Percentiles rank a stretch among this genome's conserved stretches.
phyloP scores from a whole-genome alignment of 83 land plant species.

The Picea mariana region DNA sequence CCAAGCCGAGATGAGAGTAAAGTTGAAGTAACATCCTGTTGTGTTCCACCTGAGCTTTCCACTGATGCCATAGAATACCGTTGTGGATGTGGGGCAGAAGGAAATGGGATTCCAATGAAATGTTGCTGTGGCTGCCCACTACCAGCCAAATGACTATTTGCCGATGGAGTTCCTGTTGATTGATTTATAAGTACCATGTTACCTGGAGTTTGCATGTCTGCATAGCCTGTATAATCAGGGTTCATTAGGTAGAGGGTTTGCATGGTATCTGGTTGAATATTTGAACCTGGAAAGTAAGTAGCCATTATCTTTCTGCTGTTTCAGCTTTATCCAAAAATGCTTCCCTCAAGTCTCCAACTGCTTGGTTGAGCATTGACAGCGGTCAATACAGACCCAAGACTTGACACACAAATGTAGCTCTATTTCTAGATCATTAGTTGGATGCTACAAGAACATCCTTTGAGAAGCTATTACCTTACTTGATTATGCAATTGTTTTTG shows the following conservation, averaged over 20 bases:
- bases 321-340: too few relatives aligned
- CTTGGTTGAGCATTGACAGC: too few relatives aligned
- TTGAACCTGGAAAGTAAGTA: constrained; percentile 43
- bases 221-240: constrained; percentile 21
- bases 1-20: constrained; percentile 22
- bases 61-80: constrained; percentile 24
- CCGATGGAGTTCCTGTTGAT: constrained; percentile 26
- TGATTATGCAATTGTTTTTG: too few relatives aligned
- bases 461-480: too few relatives aligned
- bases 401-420: too few relatives aligned
- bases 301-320: constrained; percentile 32
- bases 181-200: constrained; percentile 45
- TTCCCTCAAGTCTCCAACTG: too few relatives aligned
- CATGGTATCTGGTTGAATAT: constrained; percentile 38
- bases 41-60: constrained; percentile 15
- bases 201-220: constrained; percentile 36
- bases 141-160: constrained; percentile 21
- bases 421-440: too few relatives aligned
- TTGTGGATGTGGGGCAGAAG: constrained; percentile 15
- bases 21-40: constrained; percentile 24
- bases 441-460: too few relatives aligned
- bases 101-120: constrained; percentile 40
- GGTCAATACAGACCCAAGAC: too few relatives aligned
- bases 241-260: constrained; percentile 48
- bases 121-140: constrained; percentile 28